phyloP scores from a whole-genome alignment of 176 grass and related monocot species.

The Neostapfia colusana region DNA sequence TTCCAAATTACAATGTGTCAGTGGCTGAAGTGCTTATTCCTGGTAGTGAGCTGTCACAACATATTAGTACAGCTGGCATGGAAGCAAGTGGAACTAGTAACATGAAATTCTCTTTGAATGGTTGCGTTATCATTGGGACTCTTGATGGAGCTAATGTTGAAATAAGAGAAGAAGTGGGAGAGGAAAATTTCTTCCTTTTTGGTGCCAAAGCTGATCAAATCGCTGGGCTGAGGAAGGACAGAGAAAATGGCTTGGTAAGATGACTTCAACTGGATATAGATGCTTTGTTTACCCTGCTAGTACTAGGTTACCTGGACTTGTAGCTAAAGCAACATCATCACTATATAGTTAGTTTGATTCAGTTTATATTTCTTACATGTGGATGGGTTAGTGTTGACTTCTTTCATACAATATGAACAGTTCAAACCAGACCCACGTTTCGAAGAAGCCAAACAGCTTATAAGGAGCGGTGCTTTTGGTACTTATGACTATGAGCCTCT shows the following conservation, averaged over 20 bases:
- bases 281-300: neutral
- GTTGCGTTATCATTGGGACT: constrained; percentile 93
- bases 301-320: neutral
- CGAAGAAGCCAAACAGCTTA: constrained; percentile 84
- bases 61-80: constrained; percentile 99
- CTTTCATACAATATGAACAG: constrained; percentile 46
- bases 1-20: constrained; percentile 98
- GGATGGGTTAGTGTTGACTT: constrained; percentile 33
- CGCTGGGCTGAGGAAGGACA: constrained; percentile 81
- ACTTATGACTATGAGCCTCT: constrained; percentile 80
- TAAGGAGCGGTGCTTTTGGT: constrained; percentile 81
- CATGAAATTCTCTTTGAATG: constrained; percentile 99
- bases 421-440: constrained; percentile 93
- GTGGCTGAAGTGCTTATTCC: constrained; percentile 98
- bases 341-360: constrained; percentile 15
- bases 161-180: constrained; percentile 95
- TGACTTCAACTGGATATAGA: neutral
- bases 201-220: constrained; percentile 93
- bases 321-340: neutral
- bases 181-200: constrained; percentile 97
- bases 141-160: constrained; percentile 99
- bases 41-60: constrained; percentile 91
- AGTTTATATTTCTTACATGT: constrained; percentile 12
- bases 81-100: constrained; percentile 99
- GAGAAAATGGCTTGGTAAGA: constrained; percentile 85